phyloP scores from a whole-genome alignment of 352 stramenopile genomes.

The Phytopythium ostracodes region DNA sequence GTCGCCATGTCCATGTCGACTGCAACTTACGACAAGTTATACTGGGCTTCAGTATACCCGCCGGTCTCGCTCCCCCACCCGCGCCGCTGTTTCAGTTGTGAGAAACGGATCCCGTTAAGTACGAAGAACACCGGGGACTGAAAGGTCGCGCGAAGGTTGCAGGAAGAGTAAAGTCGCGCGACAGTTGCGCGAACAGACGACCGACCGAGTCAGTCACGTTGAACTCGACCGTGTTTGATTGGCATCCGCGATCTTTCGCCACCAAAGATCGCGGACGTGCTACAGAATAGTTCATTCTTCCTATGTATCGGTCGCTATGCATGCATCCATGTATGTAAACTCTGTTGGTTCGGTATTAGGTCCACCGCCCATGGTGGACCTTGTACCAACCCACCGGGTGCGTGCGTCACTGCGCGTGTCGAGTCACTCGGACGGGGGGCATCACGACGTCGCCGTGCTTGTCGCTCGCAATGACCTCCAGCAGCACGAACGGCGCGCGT shows the following conservation, averaged over 20 bases:
- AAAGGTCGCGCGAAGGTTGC: neutral
- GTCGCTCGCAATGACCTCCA: constrained; percentile 24
- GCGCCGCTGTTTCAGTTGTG: neutral
- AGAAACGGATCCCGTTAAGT: neutral
- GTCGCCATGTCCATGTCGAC: constrained; percentile 2
- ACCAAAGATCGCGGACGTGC: no score
- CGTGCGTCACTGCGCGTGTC: neutral
- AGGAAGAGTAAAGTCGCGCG: neutral
- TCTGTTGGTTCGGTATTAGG: no score
- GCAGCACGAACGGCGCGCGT: constrained; percentile 20
- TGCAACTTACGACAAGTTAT: neutral
- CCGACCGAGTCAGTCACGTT: neutral
- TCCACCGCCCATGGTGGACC: no score
- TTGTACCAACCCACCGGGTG: no score
- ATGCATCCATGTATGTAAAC: no score
- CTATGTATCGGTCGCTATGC: no score
- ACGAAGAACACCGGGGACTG: neutral
- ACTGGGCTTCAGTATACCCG: neutral
- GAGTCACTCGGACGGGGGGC: constrained; percentile 21
- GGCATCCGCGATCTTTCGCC: neutral
- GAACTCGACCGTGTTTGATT: neutral
- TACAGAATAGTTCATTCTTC: no score
- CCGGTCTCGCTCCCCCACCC: neutral
- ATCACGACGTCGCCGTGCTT: constrained; percentile 28
- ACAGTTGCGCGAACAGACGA: neutral